Conservation (phyloP, 2,329 filamentous ascomycete species). For the Dactylonectria macrodidyma region DNA sequence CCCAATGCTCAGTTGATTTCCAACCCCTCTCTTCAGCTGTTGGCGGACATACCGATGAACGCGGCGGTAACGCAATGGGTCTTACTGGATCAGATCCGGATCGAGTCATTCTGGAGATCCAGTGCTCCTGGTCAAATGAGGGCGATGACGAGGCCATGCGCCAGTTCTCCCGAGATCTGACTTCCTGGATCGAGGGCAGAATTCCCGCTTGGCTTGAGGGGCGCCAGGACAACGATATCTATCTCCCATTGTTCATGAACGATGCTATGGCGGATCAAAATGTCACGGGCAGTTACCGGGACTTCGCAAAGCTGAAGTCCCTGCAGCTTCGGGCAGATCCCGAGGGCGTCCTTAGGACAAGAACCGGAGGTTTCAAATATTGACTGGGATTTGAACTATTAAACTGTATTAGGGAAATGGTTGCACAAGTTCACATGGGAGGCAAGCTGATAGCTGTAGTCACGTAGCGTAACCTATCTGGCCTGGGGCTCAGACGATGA, state of each 20-base stretch:
- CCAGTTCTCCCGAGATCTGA: conserved; percentile 34
- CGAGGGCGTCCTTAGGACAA: conserved; percentile 10
- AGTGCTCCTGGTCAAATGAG: conserved; percentile 42
- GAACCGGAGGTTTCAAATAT: conserved; percentile 22
- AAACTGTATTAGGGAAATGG: no score
- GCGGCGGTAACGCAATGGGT: conserved; percentile 48
- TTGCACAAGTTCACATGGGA: not conserved
- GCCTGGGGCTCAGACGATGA: not conserved
- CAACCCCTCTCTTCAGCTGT: conserved; percentile 50
- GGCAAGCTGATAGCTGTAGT: not conserved
- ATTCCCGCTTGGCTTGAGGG: conserved; percentile 42
- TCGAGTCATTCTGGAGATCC: conserved; percentile 44
- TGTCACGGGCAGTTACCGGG: conserved; percentile 47
- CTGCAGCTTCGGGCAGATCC: conserved; percentile 52
- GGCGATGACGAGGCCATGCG: conserved; percentile 42
- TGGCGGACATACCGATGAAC: conserved; percentile 37
- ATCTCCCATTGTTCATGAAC: conserved; percentile 53
- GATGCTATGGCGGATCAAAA: conserved; percentile 54
- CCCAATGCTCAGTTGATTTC: conserved; percentile 50
- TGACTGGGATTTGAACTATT: not conserved
- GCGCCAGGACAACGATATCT: conserved; percentile 20
- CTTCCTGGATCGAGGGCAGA: conserved; percentile 37
- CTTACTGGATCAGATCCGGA: conserved; percentile 39
- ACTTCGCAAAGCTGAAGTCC: conserved; percentile 49
- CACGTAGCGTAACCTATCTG: not conserved